A percentile compares a stretch with the other conserved stretches of the same genome.
Conservation (phyloP, 2,329 filamentous ascomycete species). For the Ascocoryne sarcoides region DNA sequence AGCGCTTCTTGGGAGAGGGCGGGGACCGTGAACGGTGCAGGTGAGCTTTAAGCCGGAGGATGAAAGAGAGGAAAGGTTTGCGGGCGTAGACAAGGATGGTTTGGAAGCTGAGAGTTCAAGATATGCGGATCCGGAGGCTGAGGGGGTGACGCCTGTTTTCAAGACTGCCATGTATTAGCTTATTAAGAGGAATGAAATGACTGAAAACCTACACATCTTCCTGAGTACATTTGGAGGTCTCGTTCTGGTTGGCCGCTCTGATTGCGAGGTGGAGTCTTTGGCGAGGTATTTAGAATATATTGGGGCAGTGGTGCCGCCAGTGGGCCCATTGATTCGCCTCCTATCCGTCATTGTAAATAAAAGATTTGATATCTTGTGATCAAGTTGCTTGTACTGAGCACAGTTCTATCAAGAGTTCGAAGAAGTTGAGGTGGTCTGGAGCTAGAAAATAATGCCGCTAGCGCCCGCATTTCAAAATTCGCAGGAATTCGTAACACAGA, state of each 20-base stretch:
- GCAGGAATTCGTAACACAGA: too few relatives aligned
- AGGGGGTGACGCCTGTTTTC: conserved; percentile 85
- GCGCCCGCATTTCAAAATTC: not conserved
- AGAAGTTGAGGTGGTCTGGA: not conserved
- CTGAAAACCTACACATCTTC: conserved; percentile 65
- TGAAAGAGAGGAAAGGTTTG: conserved; percentile 36
- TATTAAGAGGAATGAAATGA: not conserved
- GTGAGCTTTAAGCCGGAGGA: conserved; percentile 71
- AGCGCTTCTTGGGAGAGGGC: conserved; percentile 79
- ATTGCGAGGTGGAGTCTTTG: conserved; percentile 36
- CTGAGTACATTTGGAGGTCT: conserved; percentile 64
- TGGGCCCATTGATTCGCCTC: conserved; percentile 81
- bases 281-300: conserved; percentile 50
- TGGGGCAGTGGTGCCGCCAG: conserved; percentile 66
- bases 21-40: conserved; percentile 87
- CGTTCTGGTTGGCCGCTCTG: conserved; percentile 42
- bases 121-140: conserved; percentile 88
- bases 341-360: conserved; percentile 61
- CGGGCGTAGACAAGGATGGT: conserved; percentile 39
- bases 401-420: too few relatives aligned
- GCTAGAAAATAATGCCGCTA: not conserved
- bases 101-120: conserved; percentile 51
- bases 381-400: too few relatives aligned
- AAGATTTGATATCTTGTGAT: too few relatives aligned
- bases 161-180: conserved; percentile 48